Base-by-base conservation (phyloP, 345 rosid genomes). In the Pugionium cornutum region DNA sequence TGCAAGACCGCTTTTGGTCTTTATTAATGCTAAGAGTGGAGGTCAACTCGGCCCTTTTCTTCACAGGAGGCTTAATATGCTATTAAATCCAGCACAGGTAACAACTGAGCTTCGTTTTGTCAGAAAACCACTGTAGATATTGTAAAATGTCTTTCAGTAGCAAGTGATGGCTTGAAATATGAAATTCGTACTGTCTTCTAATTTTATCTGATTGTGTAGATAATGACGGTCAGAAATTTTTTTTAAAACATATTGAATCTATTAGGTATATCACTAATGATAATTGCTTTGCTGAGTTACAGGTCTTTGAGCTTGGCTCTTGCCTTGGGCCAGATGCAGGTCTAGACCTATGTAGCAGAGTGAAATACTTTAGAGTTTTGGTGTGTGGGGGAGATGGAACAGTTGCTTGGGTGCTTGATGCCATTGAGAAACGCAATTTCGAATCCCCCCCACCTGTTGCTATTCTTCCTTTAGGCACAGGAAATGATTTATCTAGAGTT, bases 321-420 rank as follows among this genome's bases (percentile, higher is more conserved):
- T 84, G 83, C 66, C 86, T 79, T 59, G 92, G 96, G 53, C 92
- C 96, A 56, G 92, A 86, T 70, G 80, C 78, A 46, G 96, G 90
- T 71, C 71, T 89, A 66, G 81, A 86, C 62, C 66, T 89, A 67
- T 89, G 76, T 77, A 80, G 85, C 63, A 75, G 72, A 54, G 80
- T 83, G 40, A 86, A 79, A 30, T 84, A 86, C 67, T 89, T 86
- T 51, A 82, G 88, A 73, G 83, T 86, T 74, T 80, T 89, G 76
- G 90, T 83, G 10, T 86, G 96, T 63, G 96, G 96, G 43, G 96
- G 96, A 56, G 96, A 89, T 79, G 96, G 96, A 37, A 86, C 96
- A 30, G 92, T 86, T 80, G 84, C 84, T 45, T 89, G 96, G 96
- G 88, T 89, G 64, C 83, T 89, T 51, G 86, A 83, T 68, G 84